These are phyloP conservation scores for Rhynchospora breviuscula DNA, from an alignment of 176 grass and related monocot species.

Conservation along the genomic window DNA sequence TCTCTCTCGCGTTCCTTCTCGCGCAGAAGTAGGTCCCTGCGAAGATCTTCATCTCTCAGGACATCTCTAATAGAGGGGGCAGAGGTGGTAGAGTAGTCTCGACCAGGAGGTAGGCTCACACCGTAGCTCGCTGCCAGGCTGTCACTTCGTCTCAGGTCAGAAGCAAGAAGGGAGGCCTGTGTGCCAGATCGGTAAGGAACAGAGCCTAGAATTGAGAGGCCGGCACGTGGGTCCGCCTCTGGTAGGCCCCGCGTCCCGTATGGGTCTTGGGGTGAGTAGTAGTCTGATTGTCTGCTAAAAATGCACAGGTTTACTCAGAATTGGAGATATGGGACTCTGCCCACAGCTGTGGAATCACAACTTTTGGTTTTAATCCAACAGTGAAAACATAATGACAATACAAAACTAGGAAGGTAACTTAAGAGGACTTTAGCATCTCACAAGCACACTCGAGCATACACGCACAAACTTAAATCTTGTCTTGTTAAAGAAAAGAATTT, in stretches of 20 bases:
- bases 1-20: constrained; percentile 44
- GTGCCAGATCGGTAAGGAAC: constrained; percentile 64
- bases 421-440: neutral
- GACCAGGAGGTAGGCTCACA: constrained; percentile 58
- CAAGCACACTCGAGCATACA: neutral
- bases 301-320: constrained; percentile 55
- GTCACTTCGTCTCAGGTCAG: constrained; percentile 78
- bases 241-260: constrained; percentile 56
- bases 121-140: constrained; percentile 48
- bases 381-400: neutral
- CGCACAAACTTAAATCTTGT: neutral
- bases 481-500: neutral
- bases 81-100: constrained; percentile 61
- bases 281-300: constrained; percentile 99
- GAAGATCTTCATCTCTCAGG: constrained; percentile 80
- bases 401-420: neutral
- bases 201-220: constrained; percentile 59
- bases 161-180: constrained; percentile 67
- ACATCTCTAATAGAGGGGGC: constrained; percentile 30
- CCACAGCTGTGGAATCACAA: neutral
- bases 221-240: constrained; percentile 60
- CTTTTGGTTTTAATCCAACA: neutral
- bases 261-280: constrained; percentile 42
- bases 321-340: constrained; percentile 3
- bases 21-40: constrained; percentile 49